Evolutionary conservation across 2,329 filamentous ascomycete species (phyloP), one percentile per base, ranked within the genome.

Genomic region (Trichoderma simmonsii): DNA sequence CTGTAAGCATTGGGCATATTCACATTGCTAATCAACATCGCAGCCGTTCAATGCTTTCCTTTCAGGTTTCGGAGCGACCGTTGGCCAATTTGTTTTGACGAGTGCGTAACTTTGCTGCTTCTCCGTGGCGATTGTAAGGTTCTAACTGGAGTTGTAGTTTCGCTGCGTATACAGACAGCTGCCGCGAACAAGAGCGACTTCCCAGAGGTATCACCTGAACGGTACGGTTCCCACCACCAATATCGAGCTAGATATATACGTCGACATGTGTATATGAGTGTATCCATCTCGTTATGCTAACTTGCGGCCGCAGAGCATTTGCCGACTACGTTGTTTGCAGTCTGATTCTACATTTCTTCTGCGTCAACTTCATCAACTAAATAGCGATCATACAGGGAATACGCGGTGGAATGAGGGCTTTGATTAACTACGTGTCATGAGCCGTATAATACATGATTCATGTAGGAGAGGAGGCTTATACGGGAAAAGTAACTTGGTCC

Each of bases 21-120:
- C 14, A 15, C 18, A 57, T 24, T 60, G 28, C 67, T 32, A 73
- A 60, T 36, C 9, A 30, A 9, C 15, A 6, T 62, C n/a, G 8
- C 72, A 98, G 95, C 96, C 96, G 11, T 99, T 99, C 87, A 99
- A 99, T 82, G 96, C 97, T 75, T 99, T 99, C 86, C 90, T 99
- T 36, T 93, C 95, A 36, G 97, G 96, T 62, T 99, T 99, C 86
- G 91, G 90, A 73, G 94, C 95, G 18, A 96, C 95, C 1, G 95
- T 99, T 74, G 96, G 96, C 74, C 96, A 99, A 81, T 99, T 99
- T 81, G 96, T 99, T 74, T 89, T 99, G 77, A 98, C 96, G 65
- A 93, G 94, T 86, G 91, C 79, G 85, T 85, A 18, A 18, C 26
- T 39, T n/a, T 12, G 15, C 12, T 30, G n/a, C 21, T 9, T 36